Base-by-base conservation (phyloP, 2,329 filamentous ascomycete genomes). In the Didymella segeticola region DNA sequence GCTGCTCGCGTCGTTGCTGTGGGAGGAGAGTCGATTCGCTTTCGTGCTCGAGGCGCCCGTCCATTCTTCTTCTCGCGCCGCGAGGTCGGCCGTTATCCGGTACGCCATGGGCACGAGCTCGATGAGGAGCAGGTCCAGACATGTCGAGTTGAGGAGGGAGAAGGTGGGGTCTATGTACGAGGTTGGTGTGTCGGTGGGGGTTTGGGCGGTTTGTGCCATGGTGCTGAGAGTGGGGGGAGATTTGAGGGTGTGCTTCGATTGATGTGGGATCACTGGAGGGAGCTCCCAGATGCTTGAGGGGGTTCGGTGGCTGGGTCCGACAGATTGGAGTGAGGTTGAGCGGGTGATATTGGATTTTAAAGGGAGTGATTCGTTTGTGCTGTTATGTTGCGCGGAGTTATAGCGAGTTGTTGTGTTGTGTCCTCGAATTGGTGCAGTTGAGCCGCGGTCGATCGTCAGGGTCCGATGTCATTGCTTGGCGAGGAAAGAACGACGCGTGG, bases 51-150 rank as follows among this genome's bases (percentile, higher is more conserved):
- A 52, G 2, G 56, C 52, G 22, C 62, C 61, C 17, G 69, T 60
- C 63, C 57, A 79, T 20, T 76, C 75, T 60, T 80, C 73, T 55
- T 82, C 75, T 46, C 76, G 72, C 25, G 77, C 78, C 53, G 86
- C 85, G 4, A 91, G 81, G 69, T 95, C 88, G 69, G 87, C 85
- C 19, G 91, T 88, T 58, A 98, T 83, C 61, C 95, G 87, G 76
- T 96, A 91, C 5, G 93, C 90, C 81, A 98, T 89, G 31, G 95
- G 95, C 14, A 99, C 95, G 49, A 99, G 86, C 79, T 99, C 95
- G 72, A 98, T 98, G 66, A 99, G 85, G 51, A 99, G 85, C 66
- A 99, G 89, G 77, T 99, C 95, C 67, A 99, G 86, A 73, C 90
- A 92, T 41, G 93, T 95, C 52, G 89, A 86, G 78, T 85, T 89